Evolutionary conservation across 768 basidiomycete species (phyloP).

Genomic region (Leccinum broughii): DNA sequence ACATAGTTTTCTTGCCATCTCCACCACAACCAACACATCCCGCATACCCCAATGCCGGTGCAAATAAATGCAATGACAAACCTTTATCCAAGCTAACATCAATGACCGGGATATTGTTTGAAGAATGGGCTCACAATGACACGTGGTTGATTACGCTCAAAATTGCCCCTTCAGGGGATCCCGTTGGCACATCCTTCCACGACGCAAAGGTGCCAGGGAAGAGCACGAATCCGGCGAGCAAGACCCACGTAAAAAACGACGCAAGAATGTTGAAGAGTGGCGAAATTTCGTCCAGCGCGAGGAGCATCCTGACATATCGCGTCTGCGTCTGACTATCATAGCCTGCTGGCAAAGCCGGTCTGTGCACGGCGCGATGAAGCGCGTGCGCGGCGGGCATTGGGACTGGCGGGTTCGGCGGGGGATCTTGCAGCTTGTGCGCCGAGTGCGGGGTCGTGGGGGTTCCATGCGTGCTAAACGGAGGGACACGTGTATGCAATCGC

Average conservation of each 20-base stretch:
- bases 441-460: conserved; percentile 1
- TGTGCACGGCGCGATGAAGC: conserved; percentile 20
- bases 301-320: conserved; percentile 60
- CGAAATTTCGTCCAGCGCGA: conserved; percentile 59
- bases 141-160: conserved; percentile 42
- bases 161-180: conserved; percentile 35
- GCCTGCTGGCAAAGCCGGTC: conserved; percentile 25
- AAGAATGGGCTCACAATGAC: conserved; percentile 42
- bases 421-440: conserved; percentile 2
- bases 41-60: conserved; percentile 50
- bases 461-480: conserved; percentile 3
- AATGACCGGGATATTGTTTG: background rate
- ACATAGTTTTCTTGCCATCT: conserved; percentile 59
- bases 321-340: conserved; percentile 36
- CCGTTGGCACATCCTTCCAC: conserved; percentile 27
- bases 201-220: conserved; percentile 64
- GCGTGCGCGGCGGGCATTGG: conserved; percentile 15
- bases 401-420: background rate
- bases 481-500: conserved; percentile 14
- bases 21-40: conserved; percentile 64
- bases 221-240: conserved; percentile 61
- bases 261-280: conserved; percentile 48
- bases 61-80: conserved; percentile 56
- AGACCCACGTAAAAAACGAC: conserved; percentile 62
- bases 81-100: conserved; percentile 29